These are phyloP conservation scores for Lenwebbia sp. DNA, from an alignment of 345 rosid genomes.

Conservation along the genomic window DNA sequence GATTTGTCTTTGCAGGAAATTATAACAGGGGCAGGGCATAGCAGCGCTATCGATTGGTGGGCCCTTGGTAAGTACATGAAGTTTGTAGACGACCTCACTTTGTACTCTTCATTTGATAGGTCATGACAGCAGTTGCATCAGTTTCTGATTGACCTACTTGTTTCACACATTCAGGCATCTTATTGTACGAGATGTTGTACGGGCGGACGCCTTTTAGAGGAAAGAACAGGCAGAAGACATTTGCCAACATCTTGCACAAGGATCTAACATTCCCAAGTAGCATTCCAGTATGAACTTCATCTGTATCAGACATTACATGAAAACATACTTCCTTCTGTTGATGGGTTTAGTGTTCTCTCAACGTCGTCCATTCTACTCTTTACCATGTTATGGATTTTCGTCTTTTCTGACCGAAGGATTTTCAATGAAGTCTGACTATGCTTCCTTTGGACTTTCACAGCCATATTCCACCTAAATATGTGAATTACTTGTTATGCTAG, in stretches of 20 bases:
- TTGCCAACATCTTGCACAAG: conserved; percentile 86
- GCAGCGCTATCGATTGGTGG: conserved; percentile 97
- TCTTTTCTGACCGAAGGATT: background rate
- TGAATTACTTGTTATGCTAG: background rate
- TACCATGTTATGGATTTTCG: background rate
- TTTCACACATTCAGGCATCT: conserved; percentile 40
- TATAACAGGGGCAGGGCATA: conserved; percentile 83
- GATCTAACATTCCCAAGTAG: conserved; percentile 95
- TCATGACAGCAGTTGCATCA: background rate
- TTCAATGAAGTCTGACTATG: background rate
- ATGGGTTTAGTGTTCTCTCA: background rate
- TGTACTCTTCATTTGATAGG: background rate
- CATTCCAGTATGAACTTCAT: conserved; percentile 46
- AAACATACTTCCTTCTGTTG: background rate
- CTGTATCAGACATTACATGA: background rate
- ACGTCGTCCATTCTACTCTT: background rate
- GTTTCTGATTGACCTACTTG: background rate
- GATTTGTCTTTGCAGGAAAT: conserved; percentile 52
- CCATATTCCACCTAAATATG: background rate
- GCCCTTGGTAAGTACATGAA: conserved; percentile 58
- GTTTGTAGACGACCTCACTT: background rate
- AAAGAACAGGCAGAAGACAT: conserved; percentile 93
- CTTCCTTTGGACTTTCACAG: background rate
- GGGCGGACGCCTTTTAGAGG: conserved; percentile 98
- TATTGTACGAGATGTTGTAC: conserved; percentile 95